These are phyloP conservation scores for Warburgia ugandensis DNA, from an alignment of 164 flowering plant species.

Conservation along the genomic window DNA sequence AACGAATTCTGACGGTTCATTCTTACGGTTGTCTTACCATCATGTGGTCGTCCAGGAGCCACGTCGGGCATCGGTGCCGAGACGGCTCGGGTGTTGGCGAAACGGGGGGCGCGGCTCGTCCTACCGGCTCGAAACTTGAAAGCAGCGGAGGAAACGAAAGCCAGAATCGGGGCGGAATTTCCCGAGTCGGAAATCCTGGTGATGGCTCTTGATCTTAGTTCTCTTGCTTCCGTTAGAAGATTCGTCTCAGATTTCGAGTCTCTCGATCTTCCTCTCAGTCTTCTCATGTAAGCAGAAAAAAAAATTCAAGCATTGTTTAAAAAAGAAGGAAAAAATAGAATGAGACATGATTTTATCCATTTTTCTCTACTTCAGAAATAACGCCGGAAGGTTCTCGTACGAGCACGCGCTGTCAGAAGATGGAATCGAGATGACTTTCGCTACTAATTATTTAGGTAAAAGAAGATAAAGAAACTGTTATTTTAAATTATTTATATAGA, in stretches of 20 bases:
- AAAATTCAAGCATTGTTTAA: too few species aligned
- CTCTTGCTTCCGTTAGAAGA: constrained; percentile 53
- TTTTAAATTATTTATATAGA: too few species aligned
- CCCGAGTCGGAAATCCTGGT: constrained; percentile 58
- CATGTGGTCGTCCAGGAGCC: constrained; percentile 44
- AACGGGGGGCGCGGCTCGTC: constrained; percentile 68
- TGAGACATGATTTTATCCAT: too few species aligned
- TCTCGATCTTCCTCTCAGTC: constrained; percentile 16
- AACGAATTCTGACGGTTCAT: too few species aligned
- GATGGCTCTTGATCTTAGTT: constrained; percentile 87
- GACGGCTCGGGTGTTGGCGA: constrained; percentile 88
- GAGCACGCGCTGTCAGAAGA: constrained; percentile 73
- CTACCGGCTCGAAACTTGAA: constrained; percentile 74
- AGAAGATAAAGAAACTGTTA: neutral
- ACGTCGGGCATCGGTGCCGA: constrained; percentile 98
- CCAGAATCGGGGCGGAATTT: constrained; percentile 56
- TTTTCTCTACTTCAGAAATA: constrained; percentile 75
- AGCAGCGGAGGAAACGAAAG: constrained; percentile 74
- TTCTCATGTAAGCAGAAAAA: constrained; percentile 21
- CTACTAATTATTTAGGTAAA: constrained; percentile 84
- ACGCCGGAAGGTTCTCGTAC: constrained; percentile 84
- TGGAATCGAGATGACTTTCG: constrained; percentile 96
- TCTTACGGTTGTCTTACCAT: neutral
- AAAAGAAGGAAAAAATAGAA: neutral
- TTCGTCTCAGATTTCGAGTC: constrained; percentile 21